These are phyloP conservation scores for Thalassia testudinum DNA, from an alignment of 116 monocot genomes.

Conservation along the genomic window DNA sequence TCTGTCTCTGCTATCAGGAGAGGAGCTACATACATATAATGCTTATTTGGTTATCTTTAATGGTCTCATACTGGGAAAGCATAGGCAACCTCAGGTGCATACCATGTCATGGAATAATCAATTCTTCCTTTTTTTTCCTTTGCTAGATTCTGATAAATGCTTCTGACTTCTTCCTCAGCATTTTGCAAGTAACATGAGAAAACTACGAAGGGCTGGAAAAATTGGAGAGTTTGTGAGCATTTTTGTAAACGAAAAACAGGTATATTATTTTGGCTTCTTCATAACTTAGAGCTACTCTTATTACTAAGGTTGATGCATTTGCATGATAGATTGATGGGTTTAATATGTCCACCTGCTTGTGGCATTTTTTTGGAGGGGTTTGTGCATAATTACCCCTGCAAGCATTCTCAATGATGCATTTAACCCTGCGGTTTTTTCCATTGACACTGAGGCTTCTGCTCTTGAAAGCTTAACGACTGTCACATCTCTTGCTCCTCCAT, in stretches of 20 bases:
- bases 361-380: too few species aligned
- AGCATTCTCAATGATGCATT: too few species aligned
- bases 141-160: slow-evolving; percentile 1
- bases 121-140: slow-evolving; percentile 3
- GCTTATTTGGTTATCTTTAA: slow-evolving; percentile 85
- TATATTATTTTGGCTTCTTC: too few species aligned
- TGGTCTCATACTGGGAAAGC: slow-evolving; percentile 91
- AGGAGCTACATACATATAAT: slow-evolving; percentile 67
- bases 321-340: too few species aligned
- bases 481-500: too few species aligned
- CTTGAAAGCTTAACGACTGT: too few species aligned
- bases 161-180: slow-evolving; percentile 25
- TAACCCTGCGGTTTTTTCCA: too few species aligned
- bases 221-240: slow-evolving; percentile 95
- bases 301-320: too few species aligned
- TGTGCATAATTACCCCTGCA: too few species aligned
- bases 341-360: too few species aligned
- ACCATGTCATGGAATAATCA: neutral
- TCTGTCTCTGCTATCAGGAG: slow-evolving; percentile 48
- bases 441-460: too few species aligned
- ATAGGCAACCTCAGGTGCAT: slow-evolving; percentile 54
- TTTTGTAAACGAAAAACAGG: slow-evolving; percentile 75
- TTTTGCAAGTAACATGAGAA: slow-evolving; percentile 64
- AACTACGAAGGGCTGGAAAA: slow-evolving; percentile 53
- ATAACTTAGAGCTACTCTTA: too few species aligned